Conservation (phyloP, 2,329 filamentous ascomycete genomes). For the Trichocomaceae sp. region DNA sequence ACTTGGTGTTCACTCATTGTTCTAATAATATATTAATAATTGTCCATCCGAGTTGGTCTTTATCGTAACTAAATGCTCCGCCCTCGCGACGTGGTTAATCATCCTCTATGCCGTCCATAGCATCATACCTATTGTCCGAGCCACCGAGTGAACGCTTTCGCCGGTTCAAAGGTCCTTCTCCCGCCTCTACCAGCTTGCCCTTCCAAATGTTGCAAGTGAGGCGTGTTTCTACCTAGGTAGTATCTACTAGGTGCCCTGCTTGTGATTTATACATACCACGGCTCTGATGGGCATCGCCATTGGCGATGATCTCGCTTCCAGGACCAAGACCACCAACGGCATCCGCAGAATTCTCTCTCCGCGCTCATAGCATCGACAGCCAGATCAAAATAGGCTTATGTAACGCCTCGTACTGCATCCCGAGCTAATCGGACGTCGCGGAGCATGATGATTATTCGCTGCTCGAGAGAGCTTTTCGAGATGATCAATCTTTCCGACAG, state of each 20-base stretch:
- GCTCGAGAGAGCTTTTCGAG: constrained; percentile 62
- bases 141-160: constrained; percentile 17
- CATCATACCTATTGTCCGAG: constrained; percentile 23
- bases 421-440: constrained; percentile 85
- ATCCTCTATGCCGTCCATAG: constrained; percentile 20
- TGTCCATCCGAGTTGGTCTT: too few relatives aligned
- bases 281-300: constrained; percentile 22
- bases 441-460: constrained; percentile 23
- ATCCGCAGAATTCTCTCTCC: constrained; percentile 97
- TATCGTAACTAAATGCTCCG: constrained; percentile 30
- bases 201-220: constrained; percentile 16
- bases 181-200: constrained; percentile 27
- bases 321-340: constrained; percentile 61
- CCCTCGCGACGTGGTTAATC: constrained; percentile 35
- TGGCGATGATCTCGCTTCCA: constrained; percentile 19
- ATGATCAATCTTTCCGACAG: constrained; percentile 67
- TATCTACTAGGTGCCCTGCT: constrained; percentile 14
- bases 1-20: too few relatives aligned
- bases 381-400: constrained; percentile 77
- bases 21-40: too few relatives aligned
- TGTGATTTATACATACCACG: constrained; percentile 27
- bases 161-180: constrained; percentile 23
- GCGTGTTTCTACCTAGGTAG: constrained; percentile 26
- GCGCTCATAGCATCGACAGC: constrained; percentile 90
- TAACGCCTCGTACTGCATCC: constrained; percentile 70